These are phyloP conservation scores for Musa acuminata DNA, from an alignment of 176 grass and related monocot species.

Conservation along the genomic window DNA sequence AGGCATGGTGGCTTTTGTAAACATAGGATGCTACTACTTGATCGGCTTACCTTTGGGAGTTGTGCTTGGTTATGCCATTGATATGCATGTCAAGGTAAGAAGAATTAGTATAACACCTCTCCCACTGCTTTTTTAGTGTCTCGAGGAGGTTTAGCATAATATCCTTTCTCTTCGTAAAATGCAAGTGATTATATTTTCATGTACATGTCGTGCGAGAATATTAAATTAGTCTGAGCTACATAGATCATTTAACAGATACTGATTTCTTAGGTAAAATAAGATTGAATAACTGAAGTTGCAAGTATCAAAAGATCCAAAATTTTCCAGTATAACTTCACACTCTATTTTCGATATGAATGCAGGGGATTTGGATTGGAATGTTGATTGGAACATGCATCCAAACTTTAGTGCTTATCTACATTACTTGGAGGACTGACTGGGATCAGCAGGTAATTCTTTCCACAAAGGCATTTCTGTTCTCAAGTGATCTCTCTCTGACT, in stretches of 20 bases:
- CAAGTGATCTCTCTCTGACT: neutral
- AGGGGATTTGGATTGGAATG: slow-evolving; percentile 98
- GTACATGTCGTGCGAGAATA: no score
- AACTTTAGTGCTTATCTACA: slow-evolving; percentile 47
- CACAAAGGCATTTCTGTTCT: neutral
- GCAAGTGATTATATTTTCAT: no score
- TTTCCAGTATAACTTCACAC: neutral
- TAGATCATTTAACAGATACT: no score
- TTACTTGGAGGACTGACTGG: slow-evolving; percentile 65
- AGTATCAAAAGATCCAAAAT: no score
- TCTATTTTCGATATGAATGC: neutral
- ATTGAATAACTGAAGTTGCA: no score
- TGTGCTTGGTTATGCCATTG: slow-evolving; percentile 49
- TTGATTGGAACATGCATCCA: slow-evolving; percentile 62
- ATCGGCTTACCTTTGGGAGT: slow-evolving; percentile 68
- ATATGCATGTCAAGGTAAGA: slow-evolving; percentile 51
- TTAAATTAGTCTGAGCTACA: no score
- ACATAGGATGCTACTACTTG: slow-evolving; percentile 71
- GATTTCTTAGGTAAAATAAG: no score
- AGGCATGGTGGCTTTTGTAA: slow-evolving; percentile 63
- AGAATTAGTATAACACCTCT: neutral
- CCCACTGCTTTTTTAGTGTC: no score
- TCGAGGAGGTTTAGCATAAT: no score
- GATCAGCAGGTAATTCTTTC: slow-evolving; percentile 46
- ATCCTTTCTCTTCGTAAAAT: no score